phyloP scores from a whole-genome alignment of 805 yeast species.

The Diddensiella caesifluorescens region DNA sequence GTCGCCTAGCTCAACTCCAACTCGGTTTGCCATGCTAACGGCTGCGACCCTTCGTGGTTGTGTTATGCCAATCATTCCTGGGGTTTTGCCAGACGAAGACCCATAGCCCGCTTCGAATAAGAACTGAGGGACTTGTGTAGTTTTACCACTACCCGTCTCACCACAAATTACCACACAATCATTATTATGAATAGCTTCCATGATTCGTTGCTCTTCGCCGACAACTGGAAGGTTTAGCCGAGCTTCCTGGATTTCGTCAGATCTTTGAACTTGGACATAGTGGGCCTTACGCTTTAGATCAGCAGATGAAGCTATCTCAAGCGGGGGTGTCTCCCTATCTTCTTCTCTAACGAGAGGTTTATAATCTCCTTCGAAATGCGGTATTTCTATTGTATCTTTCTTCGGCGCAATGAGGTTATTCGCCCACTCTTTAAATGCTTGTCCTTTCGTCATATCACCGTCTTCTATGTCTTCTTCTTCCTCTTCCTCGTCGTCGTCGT shows the following conservation, averaged over 20 bases:
- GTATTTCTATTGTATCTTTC: conserved; percentile 55
- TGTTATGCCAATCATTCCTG: conserved; percentile 95
- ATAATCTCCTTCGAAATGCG: conserved; percentile 45
- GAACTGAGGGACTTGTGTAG: conserved; percentile 97
- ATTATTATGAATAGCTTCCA: conserved; percentile 93
- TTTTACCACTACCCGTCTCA: conserved; percentile 98
- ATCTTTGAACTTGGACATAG: conserved; percentile 62
- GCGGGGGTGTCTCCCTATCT: conserved; percentile 66
- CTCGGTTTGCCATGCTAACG: conserved; percentile 77
- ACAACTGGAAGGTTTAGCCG: conserved; percentile 80
- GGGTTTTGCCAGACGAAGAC: conserved; percentile 48
- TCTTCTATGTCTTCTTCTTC: conserved; percentile 29
- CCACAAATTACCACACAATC: conserved; percentile 91
- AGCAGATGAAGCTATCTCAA: conserved; percentile 55
- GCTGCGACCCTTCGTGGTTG: conserved; percentile 92
- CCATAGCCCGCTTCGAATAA: conserved; percentile 92
- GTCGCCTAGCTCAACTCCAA: conserved; percentile 70
- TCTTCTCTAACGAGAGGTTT: conserved; percentile 58
- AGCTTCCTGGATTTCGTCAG: conserved; percentile 57
- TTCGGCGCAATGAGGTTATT: conserved; percentile 59
- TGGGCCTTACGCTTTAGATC: conserved; percentile 54
- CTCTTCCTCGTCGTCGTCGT: conserved; percentile 14
- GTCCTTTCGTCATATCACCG: conserved; percentile 9
- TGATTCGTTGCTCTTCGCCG: conserved; percentile 82
- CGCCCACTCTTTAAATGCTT: conserved; percentile 80